Evolutionary conservation across 129 eudicot genomes (phyloP).

Genomic region (Sambucus nigra): DNA sequence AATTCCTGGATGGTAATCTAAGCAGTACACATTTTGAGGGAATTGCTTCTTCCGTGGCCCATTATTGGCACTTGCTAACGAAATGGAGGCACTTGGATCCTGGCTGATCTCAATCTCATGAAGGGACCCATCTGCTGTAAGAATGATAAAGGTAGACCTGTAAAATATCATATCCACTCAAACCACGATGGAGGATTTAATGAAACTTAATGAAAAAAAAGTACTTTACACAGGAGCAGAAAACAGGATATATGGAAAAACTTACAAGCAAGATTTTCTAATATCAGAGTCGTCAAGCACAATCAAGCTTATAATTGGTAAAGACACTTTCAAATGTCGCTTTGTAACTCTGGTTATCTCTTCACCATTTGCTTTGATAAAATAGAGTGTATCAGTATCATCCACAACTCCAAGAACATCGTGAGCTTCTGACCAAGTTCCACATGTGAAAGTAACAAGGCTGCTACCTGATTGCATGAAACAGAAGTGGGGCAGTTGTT

Average conservation of each 20-base stretch:
- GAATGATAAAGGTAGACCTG: conserved; percentile 82
- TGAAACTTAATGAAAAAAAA: conserved; percentile 1
- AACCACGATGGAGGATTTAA: neutral
- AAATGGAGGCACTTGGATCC: conserved; percentile 72
- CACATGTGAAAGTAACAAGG: conserved; percentile 40
- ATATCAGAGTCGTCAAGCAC: conserved; percentile 33
- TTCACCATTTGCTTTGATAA: conserved; percentile 81
- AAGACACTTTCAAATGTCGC: conserved; percentile 48
- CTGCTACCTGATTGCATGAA: conserved; percentile 40
- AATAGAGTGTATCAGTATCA: conserved; percentile 52
- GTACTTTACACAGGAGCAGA: neutral
- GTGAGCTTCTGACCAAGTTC: conserved; percentile 92
- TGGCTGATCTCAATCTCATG: conserved; percentile 73
- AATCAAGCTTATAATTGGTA: conserved; percentile 59
- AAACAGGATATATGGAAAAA: conserved; percentile 12
- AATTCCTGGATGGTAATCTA: conserved; percentile 49
- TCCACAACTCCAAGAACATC: conserved; percentile 77
- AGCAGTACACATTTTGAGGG: conserved; percentile 50
- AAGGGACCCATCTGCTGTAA: conserved; percentile 75
- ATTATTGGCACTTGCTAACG: conserved; percentile 26
- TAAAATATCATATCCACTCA: conserved; percentile 11
- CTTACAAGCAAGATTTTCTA: conserved; percentile 60
- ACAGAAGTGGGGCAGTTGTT: conserved; percentile 9
- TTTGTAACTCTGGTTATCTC: conserved; percentile 68
- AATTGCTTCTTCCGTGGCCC: conserved; percentile 39